These are phyloP conservation scores for Sabuloglossum arenarium DNA, from an alignment of 495 filamentous ascomycete species.

Conservation along the genomic window DNA sequence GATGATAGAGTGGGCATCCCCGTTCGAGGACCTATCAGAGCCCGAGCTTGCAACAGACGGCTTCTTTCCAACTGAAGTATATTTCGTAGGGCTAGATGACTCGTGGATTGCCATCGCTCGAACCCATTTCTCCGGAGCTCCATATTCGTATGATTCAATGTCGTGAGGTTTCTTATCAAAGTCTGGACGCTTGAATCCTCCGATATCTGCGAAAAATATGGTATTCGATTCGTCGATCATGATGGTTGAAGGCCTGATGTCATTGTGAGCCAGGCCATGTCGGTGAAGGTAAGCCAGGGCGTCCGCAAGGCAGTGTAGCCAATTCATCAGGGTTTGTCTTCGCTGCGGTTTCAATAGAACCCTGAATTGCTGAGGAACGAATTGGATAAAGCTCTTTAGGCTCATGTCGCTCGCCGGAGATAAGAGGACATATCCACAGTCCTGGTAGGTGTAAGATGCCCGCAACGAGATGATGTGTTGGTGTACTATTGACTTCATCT, in stretches of 20 bases:
- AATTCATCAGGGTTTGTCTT: slow-evolving; percentile 48
- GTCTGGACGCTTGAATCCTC: slow-evolving; percentile 35
- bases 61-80: neutral
- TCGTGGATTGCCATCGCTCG: neutral
- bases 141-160: slow-evolving; percentile 72
- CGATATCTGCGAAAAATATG: slow-evolving; percentile 56
- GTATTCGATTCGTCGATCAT: slow-evolving; percentile 48
- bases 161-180: slow-evolving; percentile 31
- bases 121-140: slow-evolving; percentile 58
- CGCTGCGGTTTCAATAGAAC: slow-evolving; percentile 50
- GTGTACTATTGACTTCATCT: slow-evolving; percentile 43
- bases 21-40: neutral
- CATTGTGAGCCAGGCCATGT: slow-evolving; percentile 50
- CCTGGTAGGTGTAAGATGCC: slow-evolving; percentile 58
- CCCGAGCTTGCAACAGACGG: neutral
- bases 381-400: slow-evolving; percentile 25
- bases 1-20: neutral
- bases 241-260: slow-evolving; percentile 67
- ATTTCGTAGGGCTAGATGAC: neutral
- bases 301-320: slow-evolving; percentile 73
- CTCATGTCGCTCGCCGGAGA: slow-evolving; percentile 52
- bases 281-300: slow-evolving; percentile 59
- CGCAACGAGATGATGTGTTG: slow-evolving; percentile 64
- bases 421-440: slow-evolving; percentile 55
- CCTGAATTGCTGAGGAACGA: slow-evolving; percentile 63